A percentile compares a stretch with the other conserved stretches of the same genome.
Conservation (phyloP, 169 alveolate species). For the Toxoplasma gondii region DNA sequence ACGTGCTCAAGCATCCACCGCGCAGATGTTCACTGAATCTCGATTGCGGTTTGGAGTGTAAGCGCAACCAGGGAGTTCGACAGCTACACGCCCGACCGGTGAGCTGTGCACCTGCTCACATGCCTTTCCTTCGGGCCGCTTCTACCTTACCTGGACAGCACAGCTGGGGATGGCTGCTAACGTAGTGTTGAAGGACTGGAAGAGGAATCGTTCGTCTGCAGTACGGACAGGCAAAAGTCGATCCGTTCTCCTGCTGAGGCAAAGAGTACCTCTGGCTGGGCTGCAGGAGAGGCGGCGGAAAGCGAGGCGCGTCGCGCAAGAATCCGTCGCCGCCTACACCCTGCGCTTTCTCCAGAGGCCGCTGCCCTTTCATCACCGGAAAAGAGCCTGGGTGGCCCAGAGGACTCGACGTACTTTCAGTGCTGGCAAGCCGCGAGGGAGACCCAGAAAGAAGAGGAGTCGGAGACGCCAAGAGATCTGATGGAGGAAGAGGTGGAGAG, state of each 20-base stretch:
- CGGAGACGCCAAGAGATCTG: no score
- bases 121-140: neutral
- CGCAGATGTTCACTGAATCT: neutral
- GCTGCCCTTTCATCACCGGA: no score
- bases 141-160: neutral
- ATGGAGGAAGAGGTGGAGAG: no score
- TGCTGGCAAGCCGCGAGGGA: no score
- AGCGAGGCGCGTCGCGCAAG: neutral
- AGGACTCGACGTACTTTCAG: no score
- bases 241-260: neutral
- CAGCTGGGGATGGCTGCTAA: neutral
- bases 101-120: neutral
- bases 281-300: neutral
- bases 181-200: neutral
- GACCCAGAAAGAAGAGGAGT: no score
- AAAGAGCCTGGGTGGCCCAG: no score
- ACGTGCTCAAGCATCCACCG: neutral
- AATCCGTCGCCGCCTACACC: neutral
- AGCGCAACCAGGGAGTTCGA: neutral
- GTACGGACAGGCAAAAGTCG: slow-evolving; percentile 1
- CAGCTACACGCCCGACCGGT: neutral
- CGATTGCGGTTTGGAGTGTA: neutral
- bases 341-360: neutral
- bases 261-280: neutral
- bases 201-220: neutral